These are phyloP conservation scores for Calonectria naviculata DNA, from an alignment of 2,329 filamentous ascomycete species.

Conservation along the genomic window DNA sequence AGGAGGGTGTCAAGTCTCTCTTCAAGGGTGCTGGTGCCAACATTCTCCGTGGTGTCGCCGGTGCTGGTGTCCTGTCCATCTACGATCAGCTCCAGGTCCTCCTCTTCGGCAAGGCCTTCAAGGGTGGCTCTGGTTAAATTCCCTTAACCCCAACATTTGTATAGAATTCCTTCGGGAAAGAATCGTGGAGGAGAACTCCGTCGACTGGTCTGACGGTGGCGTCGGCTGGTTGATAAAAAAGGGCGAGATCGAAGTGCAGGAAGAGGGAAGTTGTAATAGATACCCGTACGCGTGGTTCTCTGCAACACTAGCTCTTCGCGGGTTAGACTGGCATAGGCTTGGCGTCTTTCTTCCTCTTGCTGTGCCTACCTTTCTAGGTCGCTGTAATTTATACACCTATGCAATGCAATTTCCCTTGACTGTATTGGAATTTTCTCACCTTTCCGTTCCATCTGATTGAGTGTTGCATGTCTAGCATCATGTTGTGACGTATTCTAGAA, in stretches of 20 bases:
- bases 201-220: slow-evolving; percentile 50
- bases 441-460: background rate
- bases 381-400: slow-evolving; percentile 73
- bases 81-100: slow-evolving; percentile 99
- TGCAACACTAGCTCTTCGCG: slow-evolving; percentile 56
- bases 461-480: too few relatives aligned
- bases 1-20: slow-evolving; percentile 98
- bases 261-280: slow-evolving; percentile 55
- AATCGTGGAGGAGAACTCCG: slow-evolving; percentile 44
- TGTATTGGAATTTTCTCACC: slow-evolving; percentile 20
- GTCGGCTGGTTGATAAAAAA: slow-evolving; percentile 55
- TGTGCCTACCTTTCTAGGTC: slow-evolving; percentile 62
- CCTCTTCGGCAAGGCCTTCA: slow-evolving; percentile 99
- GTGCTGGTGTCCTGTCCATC: slow-evolving; percentile 99
- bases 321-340: slow-evolving; percentile 62
- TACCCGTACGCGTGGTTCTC: slow-evolving; percentile 50
- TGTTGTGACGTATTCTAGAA: background rate
- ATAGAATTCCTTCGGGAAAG: slow-evolving; percentile 53
- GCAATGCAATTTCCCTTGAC: slow-evolving; percentile 68
- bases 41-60: slow-evolving; percentile 99
- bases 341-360: slow-evolving; percentile 58
- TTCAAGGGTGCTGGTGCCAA: slow-evolving; percentile 99
- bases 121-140: slow-evolving; percentile 57
- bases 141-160: slow-evolving; percentile 49
- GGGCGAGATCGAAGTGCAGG: slow-evolving; percentile 57